Base-by-base conservation (phyloP, 2,329 filamentous ascomycete species). In the Triangularia verruculosa region DNA sequence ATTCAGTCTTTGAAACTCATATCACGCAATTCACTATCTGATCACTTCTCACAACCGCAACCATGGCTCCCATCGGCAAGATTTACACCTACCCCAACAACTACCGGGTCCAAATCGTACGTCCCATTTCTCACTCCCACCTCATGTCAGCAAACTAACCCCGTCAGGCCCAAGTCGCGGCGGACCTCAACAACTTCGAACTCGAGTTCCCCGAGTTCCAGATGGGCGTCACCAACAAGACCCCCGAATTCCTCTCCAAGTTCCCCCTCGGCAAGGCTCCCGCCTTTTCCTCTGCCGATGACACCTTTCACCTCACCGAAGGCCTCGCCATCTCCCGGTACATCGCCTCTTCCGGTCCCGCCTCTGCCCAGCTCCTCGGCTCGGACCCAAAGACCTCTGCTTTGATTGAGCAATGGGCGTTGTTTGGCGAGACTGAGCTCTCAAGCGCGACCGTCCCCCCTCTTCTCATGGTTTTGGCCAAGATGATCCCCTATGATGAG, bases 231-330 rank as follows among this genome's bases (percentile, higher is more conserved):
- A 77, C 76, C 64, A 83, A 82, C 75, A 70, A 71, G 52, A 74
- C 73, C n/a, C 73, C 78, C 3, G 79, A 80, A 3, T 84, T 78
- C 74, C 71, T 80, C 13, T 64, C 78, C 72, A 83, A 83, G 68
- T 84, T 83, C 73, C 80, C 82, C 11, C 70, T 81, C 43, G 82
- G 81, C 69, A 84, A 83, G 70, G 78, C 83, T 8, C 82, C 82
- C 9, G 77, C 76, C 51, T 78, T 84, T 60, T 79, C 81, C 68
- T 75, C 74, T 32, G 73, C 79, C 20, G 79, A 83, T 67, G 81
- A 81, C 54, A 60, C 22, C 25, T 77, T 82, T 70, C 72, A 66
- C 67, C 58, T 84, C 27, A 69, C 76, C 64, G 82, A 84, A 66
- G 75, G 76, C 34, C 75, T 76, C 34, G 82, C 82, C 59, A 84